Evolutionary conservation across 768 basidiomycete genomes (phyloP).

Genomic region (Cytidiella melzeri): DNA sequence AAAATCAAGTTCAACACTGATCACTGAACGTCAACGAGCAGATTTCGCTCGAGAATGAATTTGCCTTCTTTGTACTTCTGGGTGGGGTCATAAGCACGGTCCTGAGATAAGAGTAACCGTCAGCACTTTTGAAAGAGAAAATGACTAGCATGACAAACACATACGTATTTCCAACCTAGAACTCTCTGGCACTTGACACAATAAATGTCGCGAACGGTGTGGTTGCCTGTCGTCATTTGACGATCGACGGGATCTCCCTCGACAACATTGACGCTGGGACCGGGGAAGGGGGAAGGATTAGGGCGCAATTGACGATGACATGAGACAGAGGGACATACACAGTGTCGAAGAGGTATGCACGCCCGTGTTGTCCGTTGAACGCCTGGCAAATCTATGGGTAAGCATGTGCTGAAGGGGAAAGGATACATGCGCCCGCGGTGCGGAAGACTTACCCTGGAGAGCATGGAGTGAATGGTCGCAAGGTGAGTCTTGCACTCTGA

Average conservation of each 20-base stretch:
- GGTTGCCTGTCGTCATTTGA: constrained; percentile 94
- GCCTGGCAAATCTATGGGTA: constrained; percentile 44
- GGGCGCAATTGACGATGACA: constrained; percentile 9
- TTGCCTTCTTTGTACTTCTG: constrained; percentile 99
- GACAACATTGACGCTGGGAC: constrained; percentile 84
- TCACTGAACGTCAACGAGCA: constrained; percentile 83
- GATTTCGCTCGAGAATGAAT: constrained; percentile 92
- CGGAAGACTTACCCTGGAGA: constrained; percentile 64
- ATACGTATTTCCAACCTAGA: constrained; percentile 98
- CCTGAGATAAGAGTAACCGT: constrained; percentile 40
- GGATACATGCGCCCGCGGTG: no score
- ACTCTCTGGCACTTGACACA: constrained; percentile 84
- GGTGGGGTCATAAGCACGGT: constrained; percentile 79
- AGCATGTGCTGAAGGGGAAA: no score
- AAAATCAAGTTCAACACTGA: constrained; percentile 5
- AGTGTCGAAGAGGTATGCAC: constrained; percentile 89
- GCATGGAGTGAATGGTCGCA: constrained; percentile 86
- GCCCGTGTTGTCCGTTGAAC: constrained; percentile 95
- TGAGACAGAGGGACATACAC: constrained; percentile 56
- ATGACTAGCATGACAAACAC: constrained; percentile 23
- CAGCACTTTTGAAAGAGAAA: no score
- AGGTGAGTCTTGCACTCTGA: constrained; percentile 83
- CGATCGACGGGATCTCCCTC: constrained; percentile 89
- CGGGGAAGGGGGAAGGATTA: constrained; percentile 4
- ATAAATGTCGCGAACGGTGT: constrained; percentile 93